These are phyloP conservation scores for Glycine tomentella DNA, from an alignment of 306 rosid species.

Conservation along the genomic window DNA sequence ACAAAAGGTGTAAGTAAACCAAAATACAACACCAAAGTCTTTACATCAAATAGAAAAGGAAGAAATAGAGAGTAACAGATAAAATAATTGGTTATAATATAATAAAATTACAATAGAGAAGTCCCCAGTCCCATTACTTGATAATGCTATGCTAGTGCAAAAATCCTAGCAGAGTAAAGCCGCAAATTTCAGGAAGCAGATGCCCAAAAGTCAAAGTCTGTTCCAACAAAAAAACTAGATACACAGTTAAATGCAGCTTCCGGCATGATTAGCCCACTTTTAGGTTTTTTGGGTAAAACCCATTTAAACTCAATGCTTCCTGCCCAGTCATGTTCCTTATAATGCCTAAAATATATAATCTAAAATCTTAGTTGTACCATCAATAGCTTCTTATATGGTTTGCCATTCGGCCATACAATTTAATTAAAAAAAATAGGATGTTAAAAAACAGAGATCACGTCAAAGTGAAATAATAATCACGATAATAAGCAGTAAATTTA, in stretches of 20 bases:
- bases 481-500: not conserved
- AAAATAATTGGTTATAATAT: not conserved
- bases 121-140: slow-evolving; percentile 26
- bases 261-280: not conserved
- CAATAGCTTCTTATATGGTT: not conserved
- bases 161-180: slow-evolving; percentile 24
- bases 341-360: not conserved
- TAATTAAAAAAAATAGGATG: not conserved
- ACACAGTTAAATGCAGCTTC: not conserved
- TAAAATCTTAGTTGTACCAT: not conserved
- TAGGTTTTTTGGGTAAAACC: not conserved
- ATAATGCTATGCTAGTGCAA: slow-evolving; percentile 21
- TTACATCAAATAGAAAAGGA: not conserved
- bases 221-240: slow-evolving; percentile 13
- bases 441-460: not conserved
- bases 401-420: not conserved
- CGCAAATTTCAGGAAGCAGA: slow-evolving; percentile 7
- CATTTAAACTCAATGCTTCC: not conserved
- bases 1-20: too few species aligned
- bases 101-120: slow-evolving; percentile 37
- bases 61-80: not conserved
- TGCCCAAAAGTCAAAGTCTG: slow-evolving; percentile 14
- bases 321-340: not conserved
- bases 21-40: too few species aligned
- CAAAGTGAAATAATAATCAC: slow-evolving; percentile 7